phyloP scores from a whole-genome alignment of 2,329 filamentous ascomycete species.

The Penicillium sp. region DNA sequence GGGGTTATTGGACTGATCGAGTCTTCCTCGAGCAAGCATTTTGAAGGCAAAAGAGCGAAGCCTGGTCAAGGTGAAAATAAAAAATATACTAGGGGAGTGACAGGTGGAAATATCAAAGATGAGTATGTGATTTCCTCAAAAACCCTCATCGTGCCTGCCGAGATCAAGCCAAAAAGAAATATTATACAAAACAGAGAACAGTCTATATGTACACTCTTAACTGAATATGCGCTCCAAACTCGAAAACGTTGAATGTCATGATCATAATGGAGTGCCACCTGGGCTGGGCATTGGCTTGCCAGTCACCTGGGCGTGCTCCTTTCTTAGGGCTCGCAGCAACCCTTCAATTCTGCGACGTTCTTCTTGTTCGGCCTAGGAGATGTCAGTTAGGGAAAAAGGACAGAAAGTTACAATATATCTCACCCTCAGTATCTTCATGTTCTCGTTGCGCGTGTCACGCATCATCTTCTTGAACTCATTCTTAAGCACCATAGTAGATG shows the following conservation, averaged over 20 bases:
- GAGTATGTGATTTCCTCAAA: background rate
- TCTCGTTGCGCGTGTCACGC: slow-evolving; percentile 67
- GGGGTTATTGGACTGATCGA: slow-evolving; percentile 2
- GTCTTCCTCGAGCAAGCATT: slow-evolving; percentile 8
- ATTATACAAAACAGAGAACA: slow-evolving; percentile 21
- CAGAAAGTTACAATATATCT: slow-evolving; percentile 31
- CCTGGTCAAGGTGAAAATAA: background rate
- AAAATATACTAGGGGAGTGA: background rate
- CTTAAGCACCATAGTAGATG: slow-evolving; percentile 66
- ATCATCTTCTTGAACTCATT: slow-evolving; percentile 81
- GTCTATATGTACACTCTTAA: slow-evolving; percentile 23
- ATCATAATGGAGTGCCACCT: slow-evolving; percentile 37
- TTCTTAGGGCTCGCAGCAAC: slow-evolving; percentile 53
- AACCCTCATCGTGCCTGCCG: slow-evolving; percentile 22
- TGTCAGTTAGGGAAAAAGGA: slow-evolving; percentile 15
- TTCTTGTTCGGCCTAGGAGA: slow-evolving; percentile 64
- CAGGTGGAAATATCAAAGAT: background rate
- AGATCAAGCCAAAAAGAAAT: slow-evolving; percentile 14
- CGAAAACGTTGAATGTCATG: slow-evolving; percentile 22
- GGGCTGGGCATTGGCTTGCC: slow-evolving; percentile 36
- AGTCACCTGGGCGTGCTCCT: slow-evolving; percentile 37
- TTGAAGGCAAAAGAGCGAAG: slow-evolving; percentile 7
- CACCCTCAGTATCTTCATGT: slow-evolving; percentile 63
- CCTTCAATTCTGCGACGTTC: slow-evolving; percentile 66
- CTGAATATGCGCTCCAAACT: slow-evolving; percentile 12